Conservation (phyloP, 1,284 basidiomycete species). For the Fistulinella cinereoalba region DNA sequence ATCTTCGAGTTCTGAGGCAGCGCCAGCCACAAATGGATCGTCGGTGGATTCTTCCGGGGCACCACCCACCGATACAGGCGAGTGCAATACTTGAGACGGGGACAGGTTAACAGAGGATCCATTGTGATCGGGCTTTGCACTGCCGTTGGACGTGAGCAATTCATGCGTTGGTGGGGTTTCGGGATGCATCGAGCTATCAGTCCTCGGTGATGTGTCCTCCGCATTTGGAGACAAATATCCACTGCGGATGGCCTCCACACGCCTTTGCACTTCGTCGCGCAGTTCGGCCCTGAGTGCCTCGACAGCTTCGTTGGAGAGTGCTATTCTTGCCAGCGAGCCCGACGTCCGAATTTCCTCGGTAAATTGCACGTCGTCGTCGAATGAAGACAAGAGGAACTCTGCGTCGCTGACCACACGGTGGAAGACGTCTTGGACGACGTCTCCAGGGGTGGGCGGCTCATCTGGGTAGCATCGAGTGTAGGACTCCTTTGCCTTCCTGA, state of each 20-base stretch:
- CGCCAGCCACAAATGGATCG: conserved; percentile 10
- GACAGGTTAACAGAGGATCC: neutral
- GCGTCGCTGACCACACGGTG: conserved; percentile 47
- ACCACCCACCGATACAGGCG: neutral
- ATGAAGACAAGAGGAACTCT: conserved; percentile 42
- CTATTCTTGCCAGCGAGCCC: conserved; percentile 49
- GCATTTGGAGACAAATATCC: conserved; percentile 20
- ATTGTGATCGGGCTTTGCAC: neutral
- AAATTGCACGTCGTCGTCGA: conserved; percentile 40
- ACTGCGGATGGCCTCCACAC: conserved; percentile 40
- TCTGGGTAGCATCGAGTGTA: conserved; percentile 20
- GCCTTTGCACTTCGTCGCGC: conserved; percentile 57
- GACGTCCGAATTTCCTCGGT: conserved; percentile 21
- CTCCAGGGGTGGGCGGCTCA: conserved; percentile 5
- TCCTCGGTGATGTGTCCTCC: conserved; percentile 35
- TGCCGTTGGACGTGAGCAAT: neutral
- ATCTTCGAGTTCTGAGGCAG: neutral
- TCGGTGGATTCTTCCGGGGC: conserved; percentile 3
- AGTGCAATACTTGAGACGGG: neutral
- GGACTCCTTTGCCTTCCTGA: conserved; percentile 47
- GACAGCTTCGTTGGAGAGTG: conserved; percentile 60
- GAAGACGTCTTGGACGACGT: conserved; percentile 33
- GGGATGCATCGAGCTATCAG: neutral
- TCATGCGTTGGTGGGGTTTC: neutral
- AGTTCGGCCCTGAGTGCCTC: conserved; percentile 63